A percentile compares a stretch with the other conserved stretches of the same genome.
Conservation (phyloP, 2,329 filamentous ascomycete species). For the Ustilaginoidea virens region DNA sequence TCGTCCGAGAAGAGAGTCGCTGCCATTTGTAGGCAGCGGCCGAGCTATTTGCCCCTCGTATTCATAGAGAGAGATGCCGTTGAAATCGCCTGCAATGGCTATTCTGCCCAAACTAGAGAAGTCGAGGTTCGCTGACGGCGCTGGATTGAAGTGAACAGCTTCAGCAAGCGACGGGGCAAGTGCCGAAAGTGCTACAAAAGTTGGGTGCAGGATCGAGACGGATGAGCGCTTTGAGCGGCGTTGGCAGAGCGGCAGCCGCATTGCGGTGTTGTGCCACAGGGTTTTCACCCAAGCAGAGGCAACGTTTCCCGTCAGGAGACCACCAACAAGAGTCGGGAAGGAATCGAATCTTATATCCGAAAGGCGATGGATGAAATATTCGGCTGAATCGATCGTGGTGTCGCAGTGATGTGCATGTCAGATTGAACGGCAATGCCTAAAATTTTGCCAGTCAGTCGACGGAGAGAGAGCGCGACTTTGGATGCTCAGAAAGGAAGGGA, state of each 20-base stretch:
- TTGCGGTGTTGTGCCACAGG: constrained; percentile 17
- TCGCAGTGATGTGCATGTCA: constrained; percentile 4
- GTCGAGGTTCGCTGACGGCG: constrained; percentile 60
- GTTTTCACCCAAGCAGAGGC: background rate
- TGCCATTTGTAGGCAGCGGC: constrained; percentile 56
- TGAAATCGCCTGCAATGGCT: constrained; percentile 77
- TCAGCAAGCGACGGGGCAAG: constrained; percentile 26
- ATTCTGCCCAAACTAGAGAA: constrained; percentile 65
- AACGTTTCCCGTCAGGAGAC: constrained; percentile 1
- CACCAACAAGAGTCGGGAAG: background rate
- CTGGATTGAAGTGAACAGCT: constrained; percentile 43
- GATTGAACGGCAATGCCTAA: constrained; percentile 1
- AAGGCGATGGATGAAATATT: background rate
- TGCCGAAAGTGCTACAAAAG: constrained; percentile 24
- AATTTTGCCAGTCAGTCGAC: background rate
- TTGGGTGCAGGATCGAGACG: constrained; percentile 10
- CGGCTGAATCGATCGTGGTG: constrained; percentile 2
- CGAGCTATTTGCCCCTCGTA: constrained; percentile 66
- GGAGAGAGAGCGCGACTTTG: constrained; percentile 1
- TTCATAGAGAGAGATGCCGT: constrained; percentile 79
- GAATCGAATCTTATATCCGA: too few relatives aligned
- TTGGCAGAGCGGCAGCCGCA: constrained; percentile 31
- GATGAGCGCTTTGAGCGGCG: constrained; percentile 24
- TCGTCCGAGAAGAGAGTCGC: constrained; percentile 62
- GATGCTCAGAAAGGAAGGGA: constrained; percentile 1